Evolutionary conservation across 345 rosid genomes (phyloP).

Genomic region (Turritis glabra): DNA sequence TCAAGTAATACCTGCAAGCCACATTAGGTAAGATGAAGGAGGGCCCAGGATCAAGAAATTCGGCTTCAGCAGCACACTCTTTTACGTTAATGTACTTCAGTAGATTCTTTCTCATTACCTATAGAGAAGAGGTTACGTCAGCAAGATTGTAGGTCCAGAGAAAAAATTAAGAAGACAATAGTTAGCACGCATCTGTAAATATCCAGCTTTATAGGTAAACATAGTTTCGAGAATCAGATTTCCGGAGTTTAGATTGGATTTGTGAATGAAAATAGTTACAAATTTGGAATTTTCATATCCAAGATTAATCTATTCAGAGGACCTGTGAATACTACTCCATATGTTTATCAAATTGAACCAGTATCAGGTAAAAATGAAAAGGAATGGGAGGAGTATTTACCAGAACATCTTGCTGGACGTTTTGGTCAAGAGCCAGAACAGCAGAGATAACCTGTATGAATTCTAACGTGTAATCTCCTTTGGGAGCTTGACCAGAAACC

Average conservation of each 20-base stretch:
- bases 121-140: conserved; percentile 21
- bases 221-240: background rate
- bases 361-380: conserved; percentile 6
- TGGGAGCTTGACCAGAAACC: conserved; percentile 35
- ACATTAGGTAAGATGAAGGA: conserved; percentile 79
- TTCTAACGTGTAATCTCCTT: conserved; percentile 70
- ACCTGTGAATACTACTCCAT: conserved; percentile 18
- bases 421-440: conserved; percentile 80
- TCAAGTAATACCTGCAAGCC: conserved; percentile 71
- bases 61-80: conserved; percentile 89
- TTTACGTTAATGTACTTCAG: conserved; percentile 67
- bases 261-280: background rate
- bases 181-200: background rate
- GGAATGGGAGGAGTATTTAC: conserved; percentile 43
- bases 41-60: conserved; percentile 62
- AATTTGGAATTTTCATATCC: background rate
- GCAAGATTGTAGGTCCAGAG: conserved; percentile 21
- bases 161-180: conserved; percentile 12
- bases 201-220: conserved; percentile 4
- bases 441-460: conserved; percentile 80
- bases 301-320: background rate
- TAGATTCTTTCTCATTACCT: conserved; percentile 85
- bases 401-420: conserved; percentile 85
- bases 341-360: conserved; percentile 7
- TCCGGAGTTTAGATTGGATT: background rate